Base-by-base conservation (phyloP, 208 protist species). In the Trypanosoma lewisi region DNA sequence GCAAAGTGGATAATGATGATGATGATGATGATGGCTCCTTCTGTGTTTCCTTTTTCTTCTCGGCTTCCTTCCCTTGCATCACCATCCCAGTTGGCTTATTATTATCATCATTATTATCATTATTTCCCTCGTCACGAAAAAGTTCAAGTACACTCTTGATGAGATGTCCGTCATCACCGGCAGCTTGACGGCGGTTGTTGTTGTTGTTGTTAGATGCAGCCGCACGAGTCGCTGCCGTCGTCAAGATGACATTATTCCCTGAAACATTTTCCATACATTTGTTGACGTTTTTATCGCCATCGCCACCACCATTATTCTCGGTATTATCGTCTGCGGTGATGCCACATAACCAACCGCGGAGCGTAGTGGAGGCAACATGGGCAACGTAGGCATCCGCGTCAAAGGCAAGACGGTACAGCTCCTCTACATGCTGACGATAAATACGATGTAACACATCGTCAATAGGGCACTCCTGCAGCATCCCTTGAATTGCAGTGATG, bases 301-400 rank as follows among this genome's bases (percentile, higher is more conserved):
- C 48, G 8, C 37, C 45, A 9, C 42, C 59, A 58, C 12, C 16
- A 27, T 34, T 31, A 8, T 56, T 49, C 7, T 48, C 36, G 45
- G 44, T 47, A 39, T 37, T 30, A 23, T 68, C 42, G 19, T 50
- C 42, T 30, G 21, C 34, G 11, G 19, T 58, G 42, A 7, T 47
- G 50, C 57, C 58, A 41, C 62, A 70, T 8, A 75, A 44, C 70
- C 70, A 75, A 16, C 47, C 70, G 25, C 70, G 70, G 2, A 75
- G 48, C 19, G 70, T 69, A 2, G 41, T 62, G 36, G 62, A 57
- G 11, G 62, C 70, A 21, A 63, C 49, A 19, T 62, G 37, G n/a
- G 70, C 70, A 50, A 68, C 52, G 28, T 30, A 41, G 6, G 63
- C 70, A 53, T 75, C 70, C 1, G 53, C 39, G 39, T 75, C 63